Evolutionary conservation across 2,329 filamentous ascomycete genomes (phyloP).

Genomic region (Colletotrichum sp.): DNA sequence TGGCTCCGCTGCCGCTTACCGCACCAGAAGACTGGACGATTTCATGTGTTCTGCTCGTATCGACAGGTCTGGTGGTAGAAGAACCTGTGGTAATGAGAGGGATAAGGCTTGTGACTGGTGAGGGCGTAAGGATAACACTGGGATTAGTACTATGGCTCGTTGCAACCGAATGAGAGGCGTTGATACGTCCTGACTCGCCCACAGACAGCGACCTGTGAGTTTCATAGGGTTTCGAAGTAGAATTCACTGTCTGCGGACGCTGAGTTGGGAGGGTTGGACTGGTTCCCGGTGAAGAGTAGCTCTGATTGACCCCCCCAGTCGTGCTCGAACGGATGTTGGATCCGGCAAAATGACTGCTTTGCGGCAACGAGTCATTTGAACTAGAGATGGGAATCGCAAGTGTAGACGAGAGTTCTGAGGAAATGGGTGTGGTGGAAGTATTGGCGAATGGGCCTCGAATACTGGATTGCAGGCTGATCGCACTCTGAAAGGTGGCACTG

Average conservation of each 20-base stretch:
- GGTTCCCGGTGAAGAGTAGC: not conserved
- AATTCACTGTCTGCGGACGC: not conserved
- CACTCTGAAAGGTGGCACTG: fast-evolving
- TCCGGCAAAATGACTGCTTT: not conserved
- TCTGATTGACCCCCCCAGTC: fast-evolving
- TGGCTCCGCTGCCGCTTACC: not conserved
- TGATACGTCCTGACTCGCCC: not conserved
- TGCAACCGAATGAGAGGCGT: not conserved
- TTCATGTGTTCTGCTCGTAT: not conserved
- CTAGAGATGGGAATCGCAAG: too few relatives aligned
- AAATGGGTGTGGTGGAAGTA: too few relatives aligned
- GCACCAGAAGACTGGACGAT: not conserved
- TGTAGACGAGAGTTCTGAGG: too few relatives aligned
- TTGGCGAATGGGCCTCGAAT: not conserved
- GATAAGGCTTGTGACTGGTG: not conserved
- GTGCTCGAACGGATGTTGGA: not conserved
- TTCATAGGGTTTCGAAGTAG: not conserved
- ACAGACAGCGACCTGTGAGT: not conserved
- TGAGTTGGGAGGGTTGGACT: not conserved
- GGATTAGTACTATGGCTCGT: not conserved
- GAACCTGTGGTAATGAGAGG: not conserved
- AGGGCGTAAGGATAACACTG: not conserved
- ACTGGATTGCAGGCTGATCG: fast-evolving
- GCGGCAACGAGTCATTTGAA: too few relatives aligned
- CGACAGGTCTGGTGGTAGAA: not conserved